Base-by-base conservation (phyloP, 106 monocot species). In the Acanthochlamys bracteata region DNA sequence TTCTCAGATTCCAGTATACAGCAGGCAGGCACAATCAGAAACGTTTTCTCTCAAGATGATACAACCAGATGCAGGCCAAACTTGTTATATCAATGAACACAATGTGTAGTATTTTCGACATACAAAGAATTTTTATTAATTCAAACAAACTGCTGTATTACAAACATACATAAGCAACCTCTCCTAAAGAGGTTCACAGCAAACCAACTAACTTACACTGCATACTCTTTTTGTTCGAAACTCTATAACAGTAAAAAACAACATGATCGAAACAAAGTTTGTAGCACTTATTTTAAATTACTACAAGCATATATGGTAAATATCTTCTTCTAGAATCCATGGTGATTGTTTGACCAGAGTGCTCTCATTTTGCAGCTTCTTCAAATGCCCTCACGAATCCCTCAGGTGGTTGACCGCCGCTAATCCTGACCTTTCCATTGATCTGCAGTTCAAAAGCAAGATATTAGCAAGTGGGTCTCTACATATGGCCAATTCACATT, bases 371-470 rank as follows among this genome's bases (percentile, higher is more conserved):
- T 27, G 66, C 67, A 67, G 53, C 79, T 40, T 55, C 64, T 56
- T 80, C 57, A 57, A 92, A 88, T 20, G 79, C 84, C 59, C 61
- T 75, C 72, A 82, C 63, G 55, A 90, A 94, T 22, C 69, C 69
- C 62, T 86, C 86, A 8, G 94, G 86, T 42, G 86, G 89, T 58
- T 86, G 93, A 0, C 89, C 94, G 11, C 94, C 94, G 23, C 84
- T 89, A n/a, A 94, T 69, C 43, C 80, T 55, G 49, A 57, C 43
- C 56, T 82, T 78, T 39, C 84, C 87, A 78, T 90, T 82, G 7
- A 95, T 80, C 95, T 90, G 59, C n/a, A 59, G 52, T 25, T 24
- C 4, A 24, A 22, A 17, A 71, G 24, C 20, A 20, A 13, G n/a
- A 27, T 6, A 24, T 12, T 22, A 51, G 54, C 10, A 72, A 19